These are phyloP conservation scores for Lasiodiplodia sp. DNA, from an alignment of 2,329 filamentous ascomycete genomes.

Conservation along the genomic window DNA sequence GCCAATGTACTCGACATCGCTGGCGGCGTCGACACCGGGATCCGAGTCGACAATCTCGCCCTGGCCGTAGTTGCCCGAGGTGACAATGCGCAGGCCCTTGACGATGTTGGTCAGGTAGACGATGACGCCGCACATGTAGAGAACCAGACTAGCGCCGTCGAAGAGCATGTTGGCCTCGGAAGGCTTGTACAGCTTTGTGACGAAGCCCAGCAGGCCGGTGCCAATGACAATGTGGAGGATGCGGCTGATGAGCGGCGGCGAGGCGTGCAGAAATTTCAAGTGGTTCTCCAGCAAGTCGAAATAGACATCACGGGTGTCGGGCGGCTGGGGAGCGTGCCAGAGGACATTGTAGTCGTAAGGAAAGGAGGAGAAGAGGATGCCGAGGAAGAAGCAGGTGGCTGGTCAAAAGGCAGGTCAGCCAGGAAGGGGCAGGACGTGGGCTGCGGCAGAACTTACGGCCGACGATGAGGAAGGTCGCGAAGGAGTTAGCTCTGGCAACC, in stretches of 20 bases:
- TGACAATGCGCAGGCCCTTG: conserved; percentile 88
- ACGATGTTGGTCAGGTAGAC: conserved; percentile 97
- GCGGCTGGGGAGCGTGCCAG: conserved; percentile 68
- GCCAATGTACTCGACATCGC: conserved; percentile 68
- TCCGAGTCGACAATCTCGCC: conserved; percentile 44
- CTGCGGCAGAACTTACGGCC: conserved; percentile 71
- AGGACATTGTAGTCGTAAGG: conserved; percentile 94
- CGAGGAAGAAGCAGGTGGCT: conserved; percentile 93
- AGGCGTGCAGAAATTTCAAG: conserved; percentile 88
- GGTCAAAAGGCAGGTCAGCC: conserved; percentile 29
- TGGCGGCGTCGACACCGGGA: conserved; percentile 44
- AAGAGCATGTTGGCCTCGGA: conserved; percentile 96
- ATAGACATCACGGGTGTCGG: conserved; percentile 69
- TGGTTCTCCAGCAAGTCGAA: conserved; percentile 88
- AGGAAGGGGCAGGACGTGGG: conserved; percentile 27
- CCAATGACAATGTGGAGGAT: conserved; percentile 93
- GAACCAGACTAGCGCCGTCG: conserved; percentile 74
- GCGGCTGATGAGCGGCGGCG: conserved; percentile 88
- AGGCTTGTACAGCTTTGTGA: conserved; percentile 93
- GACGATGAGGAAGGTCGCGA: conserved; percentile 96
- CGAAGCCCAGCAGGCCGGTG: conserved; percentile 82
- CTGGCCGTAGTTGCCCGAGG: conserved; percentile 70
- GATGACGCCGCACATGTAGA: conserved; percentile 85
- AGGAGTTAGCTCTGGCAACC: conserved; percentile 61
- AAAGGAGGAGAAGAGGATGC: conserved; percentile 94